Evolutionary conservation across 116 monocot species (phyloP).

Genomic region (Zostera marina): DNA sequence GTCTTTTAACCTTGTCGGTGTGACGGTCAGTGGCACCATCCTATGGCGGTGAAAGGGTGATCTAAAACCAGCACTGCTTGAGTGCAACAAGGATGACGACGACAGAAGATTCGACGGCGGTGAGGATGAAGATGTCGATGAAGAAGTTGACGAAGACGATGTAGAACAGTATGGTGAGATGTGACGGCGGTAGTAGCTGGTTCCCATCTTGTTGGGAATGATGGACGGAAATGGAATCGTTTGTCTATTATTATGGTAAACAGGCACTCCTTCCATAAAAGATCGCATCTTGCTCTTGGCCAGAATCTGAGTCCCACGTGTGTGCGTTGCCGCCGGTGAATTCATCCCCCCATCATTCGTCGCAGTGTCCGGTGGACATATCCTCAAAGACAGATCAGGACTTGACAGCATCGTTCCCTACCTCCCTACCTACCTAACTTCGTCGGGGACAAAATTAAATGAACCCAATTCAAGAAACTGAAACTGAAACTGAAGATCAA

Average conservation of each 20-base stretch:
- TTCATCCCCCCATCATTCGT: too few relatives aligned
- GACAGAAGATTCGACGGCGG: neutral
- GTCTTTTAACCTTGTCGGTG: slow-evolving; percentile 7
- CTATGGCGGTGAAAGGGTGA: slow-evolving; percentile 6
- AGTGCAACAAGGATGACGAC: neutral
- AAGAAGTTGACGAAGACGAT: slow-evolving; percentile 1
- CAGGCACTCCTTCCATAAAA: slow-evolving; percentile 39
- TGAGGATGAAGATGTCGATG: slow-evolving; percentile 11
- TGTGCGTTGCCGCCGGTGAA: neutral
- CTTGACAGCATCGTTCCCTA: too few relatives aligned
- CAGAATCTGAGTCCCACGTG: neutral
- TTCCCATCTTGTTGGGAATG: slow-evolving; percentile 6
- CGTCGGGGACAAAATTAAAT: too few relatives aligned
- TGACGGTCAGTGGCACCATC: neutral
- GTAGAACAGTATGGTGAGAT: slow-evolving; percentile 2
- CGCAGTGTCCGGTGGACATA: neutral
- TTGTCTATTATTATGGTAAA: slow-evolving; percentile 16
- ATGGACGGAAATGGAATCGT: slow-evolving; percentile 2
- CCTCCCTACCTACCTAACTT: too few relatives aligned
- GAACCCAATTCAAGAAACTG: too few relatives aligned
- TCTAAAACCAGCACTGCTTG: neutral
- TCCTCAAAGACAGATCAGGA: neutral
- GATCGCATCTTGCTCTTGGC: slow-evolving; percentile 4
- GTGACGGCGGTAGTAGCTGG: slow-evolving; percentile 8
- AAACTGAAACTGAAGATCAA: too few relatives aligned